Percentiles rank a stretch among this genome's conserved stretches.
These are phyloP conservation scores for Microbotryum scabiosae DNA, from an alignment of 1,284 basidiomycete species.

Conservation along the genomic window DNA sequence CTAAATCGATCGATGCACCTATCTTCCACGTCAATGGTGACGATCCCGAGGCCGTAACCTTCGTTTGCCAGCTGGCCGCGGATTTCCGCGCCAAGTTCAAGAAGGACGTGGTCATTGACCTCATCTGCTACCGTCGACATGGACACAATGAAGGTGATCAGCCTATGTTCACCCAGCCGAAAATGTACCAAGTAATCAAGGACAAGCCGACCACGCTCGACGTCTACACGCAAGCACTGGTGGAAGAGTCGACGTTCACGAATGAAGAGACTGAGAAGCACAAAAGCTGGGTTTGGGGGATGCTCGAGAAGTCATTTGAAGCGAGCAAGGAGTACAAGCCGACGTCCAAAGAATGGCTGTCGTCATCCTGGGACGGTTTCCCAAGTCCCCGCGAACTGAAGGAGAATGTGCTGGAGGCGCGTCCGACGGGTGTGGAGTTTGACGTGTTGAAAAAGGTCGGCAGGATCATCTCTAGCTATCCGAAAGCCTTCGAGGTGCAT, in stretches of 20 bases:
- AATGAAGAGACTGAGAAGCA: constrained; percentile 96
- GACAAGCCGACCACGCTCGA: constrained; percentile 88
- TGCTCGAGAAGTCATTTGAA: constrained; percentile 83
- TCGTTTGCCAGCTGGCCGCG: constrained; percentile 93
- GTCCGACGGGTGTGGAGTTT: constrained; percentile 71
- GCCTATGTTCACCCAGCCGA: constrained; percentile 95
- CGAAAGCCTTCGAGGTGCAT: constrained; percentile 78
- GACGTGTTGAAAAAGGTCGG: constrained; percentile 79
- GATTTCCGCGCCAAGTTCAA: constrained; percentile 98
- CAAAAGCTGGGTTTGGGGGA: constrained; percentile 98
- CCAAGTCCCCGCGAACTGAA: constrained; percentile 93
- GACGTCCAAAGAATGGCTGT: constrained; percentile 91
- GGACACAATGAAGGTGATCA: constrained; percentile 99
- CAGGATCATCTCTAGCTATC: constrained; percentile 73
- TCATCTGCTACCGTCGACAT: constrained; percentile 97
- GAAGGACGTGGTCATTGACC: constrained; percentile 97
- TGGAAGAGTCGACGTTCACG: constrained; percentile 87
- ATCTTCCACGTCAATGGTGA: constrained; percentile 99
- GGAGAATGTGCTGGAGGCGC: constrained; percentile 81
- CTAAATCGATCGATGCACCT: constrained; percentile 95
- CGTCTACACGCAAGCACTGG: constrained; percentile 83
- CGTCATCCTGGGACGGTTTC: constrained; percentile 97
- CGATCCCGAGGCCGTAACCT: constrained; percentile 96
- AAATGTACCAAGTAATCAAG: constrained; percentile 97
- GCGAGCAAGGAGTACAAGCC: constrained; percentile 91